A percentile compares a stretch with the other conserved stretches of the same genome.
These are phyloP conservation scores for Calonectria pauciramosa DNA, from an alignment of 2,329 filamentous ascomycete genomes.

Conservation along the genomic window DNA sequence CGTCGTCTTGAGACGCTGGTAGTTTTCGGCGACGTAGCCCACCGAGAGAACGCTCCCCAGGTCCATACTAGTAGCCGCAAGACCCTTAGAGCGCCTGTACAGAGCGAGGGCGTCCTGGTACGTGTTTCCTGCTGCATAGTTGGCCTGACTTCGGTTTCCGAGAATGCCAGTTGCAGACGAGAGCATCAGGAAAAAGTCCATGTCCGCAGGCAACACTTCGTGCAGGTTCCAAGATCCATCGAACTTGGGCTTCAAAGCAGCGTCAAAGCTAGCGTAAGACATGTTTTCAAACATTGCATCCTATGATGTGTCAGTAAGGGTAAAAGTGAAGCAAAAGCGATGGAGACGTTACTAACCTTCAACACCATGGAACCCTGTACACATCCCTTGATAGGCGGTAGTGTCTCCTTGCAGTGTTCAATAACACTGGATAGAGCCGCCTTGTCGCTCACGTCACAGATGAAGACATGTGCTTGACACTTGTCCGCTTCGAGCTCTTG, in stretches of 20 bases:
- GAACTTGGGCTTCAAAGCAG: slow-evolving; percentile 9
- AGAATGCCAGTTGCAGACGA: slow-evolving; percentile 5
- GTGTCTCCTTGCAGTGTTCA: not conserved
- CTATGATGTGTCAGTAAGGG: not conserved
- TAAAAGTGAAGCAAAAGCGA: not conserved
- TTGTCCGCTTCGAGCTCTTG: not conserved
- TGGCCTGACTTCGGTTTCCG: slow-evolving; percentile 8
- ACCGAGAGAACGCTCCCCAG: not conserved
- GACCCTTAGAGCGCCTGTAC: not conserved
- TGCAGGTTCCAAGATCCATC: slow-evolving; percentile 19
- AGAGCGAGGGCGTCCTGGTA: slow-evolving; percentile 1
- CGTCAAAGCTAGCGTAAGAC: not conserved
- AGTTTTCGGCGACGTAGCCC: not conserved
- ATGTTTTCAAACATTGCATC: slow-evolving; percentile 15
- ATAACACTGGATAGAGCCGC: not conserved
- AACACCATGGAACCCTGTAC: slow-evolving; percentile 18
- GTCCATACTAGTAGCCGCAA: not conserved
- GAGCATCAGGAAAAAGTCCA: slow-evolving; percentile 18
- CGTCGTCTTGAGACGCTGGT: slow-evolving; percentile 1
- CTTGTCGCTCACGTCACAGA: slow-evolving; percentile 10
- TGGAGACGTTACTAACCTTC: not conserved
- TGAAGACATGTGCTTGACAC: not conserved
- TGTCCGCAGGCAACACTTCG: not conserved
- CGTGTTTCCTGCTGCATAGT: slow-evolving; percentile 6
- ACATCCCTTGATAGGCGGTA: slow-evolving; percentile 3